Conservation (phyloP, 768 basidiomycete species). For the Rhizopogon sp. region DNA sequence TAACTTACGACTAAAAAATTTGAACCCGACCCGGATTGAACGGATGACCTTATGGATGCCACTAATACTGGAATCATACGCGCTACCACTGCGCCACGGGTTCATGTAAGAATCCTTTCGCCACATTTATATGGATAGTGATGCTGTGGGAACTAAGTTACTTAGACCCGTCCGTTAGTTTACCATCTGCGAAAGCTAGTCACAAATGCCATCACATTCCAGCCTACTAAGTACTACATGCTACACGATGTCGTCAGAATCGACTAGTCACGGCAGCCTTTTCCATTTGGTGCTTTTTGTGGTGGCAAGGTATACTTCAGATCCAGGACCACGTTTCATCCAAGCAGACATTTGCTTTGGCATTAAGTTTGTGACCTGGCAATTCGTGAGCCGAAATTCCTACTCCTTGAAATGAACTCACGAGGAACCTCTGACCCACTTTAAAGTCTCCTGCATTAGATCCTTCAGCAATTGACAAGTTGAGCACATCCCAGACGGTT, state of each 20-base stretch:
- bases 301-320: slow-evolving; percentile 68
- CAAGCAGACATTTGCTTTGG: slow-evolving; percentile 68
- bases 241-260: neutral
- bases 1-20: no score
- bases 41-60: slow-evolving; percentile 43
- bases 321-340: slow-evolving; percentile 57
- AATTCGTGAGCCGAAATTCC: neutral
- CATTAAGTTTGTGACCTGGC: slow-evolving; percentile 55
- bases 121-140: no score
- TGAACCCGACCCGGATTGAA: slow-evolving; percentile 35
- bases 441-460: slow-evolving; percentile 45
- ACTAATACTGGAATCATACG: slow-evolving; percentile 25
- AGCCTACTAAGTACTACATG: neutral
- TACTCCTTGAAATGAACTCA: slow-evolving; percentile 26
- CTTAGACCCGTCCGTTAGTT: no score
- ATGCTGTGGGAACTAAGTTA: no score
- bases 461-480: slow-evolving; percentile 46
- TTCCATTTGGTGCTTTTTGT: slow-evolving; percentile 64
- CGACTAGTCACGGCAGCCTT: slow-evolving; percentile 12
- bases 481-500: slow-evolving; percentile 77
- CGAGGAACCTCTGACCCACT: slow-evolving; percentile 65
- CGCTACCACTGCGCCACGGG: slow-evolving; percentile 24
- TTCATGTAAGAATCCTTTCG: neutral
- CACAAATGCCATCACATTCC: neutral
- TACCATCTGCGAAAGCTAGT: neutral